A percentile compares a stretch with the other conserved stretches of the same genome.
phyloP scores from a whole-genome alignment of 164 flowering plant species.

The Vitis amurensis region DNA sequence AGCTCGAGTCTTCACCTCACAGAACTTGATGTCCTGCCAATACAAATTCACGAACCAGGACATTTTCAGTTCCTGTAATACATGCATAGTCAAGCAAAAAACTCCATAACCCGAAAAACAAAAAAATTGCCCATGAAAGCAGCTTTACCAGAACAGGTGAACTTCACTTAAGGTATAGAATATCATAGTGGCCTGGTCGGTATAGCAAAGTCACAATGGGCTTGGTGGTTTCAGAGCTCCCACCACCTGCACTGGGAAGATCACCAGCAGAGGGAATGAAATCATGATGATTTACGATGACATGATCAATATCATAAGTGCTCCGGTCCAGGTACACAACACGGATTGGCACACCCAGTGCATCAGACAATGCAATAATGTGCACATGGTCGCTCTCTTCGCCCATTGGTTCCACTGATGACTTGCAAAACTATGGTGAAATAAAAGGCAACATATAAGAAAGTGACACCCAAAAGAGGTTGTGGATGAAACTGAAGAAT shows the following conservation, averaged over 20 bases:
- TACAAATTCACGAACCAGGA: too few relatives aligned
- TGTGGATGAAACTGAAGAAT: background rate
- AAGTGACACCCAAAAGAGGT: background rate
- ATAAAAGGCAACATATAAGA: background rate
- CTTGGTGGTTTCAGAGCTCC: slow-evolving; percentile 22
- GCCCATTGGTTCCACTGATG: slow-evolving; percentile 98
- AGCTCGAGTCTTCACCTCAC: too few relatives aligned
- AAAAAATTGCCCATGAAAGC: background rate
- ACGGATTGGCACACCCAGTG: slow-evolving; percentile 90
- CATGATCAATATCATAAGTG: slow-evolving; percentile 63
- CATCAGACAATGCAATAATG: slow-evolving; percentile 88
- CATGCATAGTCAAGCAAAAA: background rate
- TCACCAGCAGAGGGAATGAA: slow-evolving; percentile 51
- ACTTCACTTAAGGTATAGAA: slow-evolving; percentile 71
- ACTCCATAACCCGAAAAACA: background rate
- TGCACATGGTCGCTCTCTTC: slow-evolving; percentile 99
- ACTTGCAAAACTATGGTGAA: slow-evolving; percentile 78
- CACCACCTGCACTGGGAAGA: slow-evolving; percentile 19
- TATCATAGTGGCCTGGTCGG: slow-evolving; percentile 97
- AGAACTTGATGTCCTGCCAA: too few relatives aligned
- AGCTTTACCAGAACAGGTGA: slow-evolving; percentile 26
- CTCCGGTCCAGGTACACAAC: slow-evolving; percentile 96
- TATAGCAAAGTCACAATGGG: slow-evolving; percentile 81
- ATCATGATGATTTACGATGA: slow-evolving; percentile 91
- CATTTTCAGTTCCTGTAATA: background rate